Percentiles rank a stretch among this genome's conserved stretches.
These are phyloP conservation scores for Diaporthe aspalathi DNA, from an alignment of 2,329 filamentous ascomycete species.

Conservation along the genomic window DNA sequence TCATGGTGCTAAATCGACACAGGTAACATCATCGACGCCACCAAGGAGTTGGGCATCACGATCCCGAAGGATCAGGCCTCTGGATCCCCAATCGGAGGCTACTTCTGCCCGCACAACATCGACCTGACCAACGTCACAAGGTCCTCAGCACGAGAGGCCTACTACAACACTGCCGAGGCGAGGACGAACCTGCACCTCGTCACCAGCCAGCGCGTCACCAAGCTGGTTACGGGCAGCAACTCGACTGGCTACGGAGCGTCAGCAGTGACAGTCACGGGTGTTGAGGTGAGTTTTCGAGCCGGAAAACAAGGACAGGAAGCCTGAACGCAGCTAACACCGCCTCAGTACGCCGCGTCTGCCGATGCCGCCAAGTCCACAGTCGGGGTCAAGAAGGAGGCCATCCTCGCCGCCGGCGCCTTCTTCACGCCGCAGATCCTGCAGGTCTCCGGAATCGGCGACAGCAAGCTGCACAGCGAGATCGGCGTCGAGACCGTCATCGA, in stretches of 20 bases:
- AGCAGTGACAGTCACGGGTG: conserved; percentile 38
- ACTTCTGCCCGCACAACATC: conserved; percentile 42
- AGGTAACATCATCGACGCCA: conserved; percentile 41
- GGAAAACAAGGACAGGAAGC: neutral
- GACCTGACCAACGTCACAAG: conserved; percentile 45
- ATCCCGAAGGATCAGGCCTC: conserved; percentile 39
- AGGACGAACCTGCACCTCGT: conserved; percentile 46
- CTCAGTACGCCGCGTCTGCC: conserved; percentile 28
- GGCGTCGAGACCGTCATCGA: conserved; percentile 65
- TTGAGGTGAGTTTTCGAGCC: conserved; percentile 35
- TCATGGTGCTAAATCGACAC: neutral
- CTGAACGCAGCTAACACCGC: neutral
- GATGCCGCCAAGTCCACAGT: conserved; percentile 36
- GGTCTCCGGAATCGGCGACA: conserved; percentile 55
- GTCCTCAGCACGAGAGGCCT: conserved; percentile 45
- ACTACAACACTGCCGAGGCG: conserved; percentile 43
- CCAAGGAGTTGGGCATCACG: conserved; percentile 41
- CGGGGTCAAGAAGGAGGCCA: conserved; percentile 51
- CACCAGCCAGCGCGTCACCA: conserved; percentile 46
- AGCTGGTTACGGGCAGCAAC: conserved; percentile 39
- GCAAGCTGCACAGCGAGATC: conserved; percentile 50
- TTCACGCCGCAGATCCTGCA: conserved; percentile 58
- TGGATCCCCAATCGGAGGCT: conserved; percentile 41
- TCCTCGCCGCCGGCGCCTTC: conserved; percentile 55
- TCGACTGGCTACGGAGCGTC: conserved; percentile 9